Base-by-base conservation (phyloP, 1,284 basidiomycete species). In the Amylostereum areolatum region DNA sequence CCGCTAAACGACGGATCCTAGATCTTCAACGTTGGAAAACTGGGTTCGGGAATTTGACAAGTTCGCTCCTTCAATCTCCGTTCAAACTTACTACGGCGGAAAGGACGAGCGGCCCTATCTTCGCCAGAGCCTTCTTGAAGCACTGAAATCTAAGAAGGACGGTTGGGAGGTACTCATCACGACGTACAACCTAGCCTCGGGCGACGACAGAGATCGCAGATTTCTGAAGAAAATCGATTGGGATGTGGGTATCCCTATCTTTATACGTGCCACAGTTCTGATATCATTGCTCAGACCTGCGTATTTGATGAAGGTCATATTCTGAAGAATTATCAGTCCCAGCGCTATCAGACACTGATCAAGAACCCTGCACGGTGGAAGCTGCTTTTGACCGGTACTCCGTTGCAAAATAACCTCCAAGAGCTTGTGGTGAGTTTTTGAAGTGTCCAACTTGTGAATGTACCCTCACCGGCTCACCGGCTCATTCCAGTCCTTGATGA, bases 231-330 rank as follows among this genome's bases (percentile, higher is more conserved):
- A 82, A 62, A 81, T 96, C 57, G 79, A 89, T n/a, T 98, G 96
- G 84, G 85, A 96, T 69, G 91, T 87, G 57, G 71, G 86, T 77
- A 27, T 28, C 32, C 5, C 32, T 33, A 42, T 39, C 46, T 42
- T 27, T 33, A 46, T 48, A 10, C 35, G 24, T 5, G 46, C 43
- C 3, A 29, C 31, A 27, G 27, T 28, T 42, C 46, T 35, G 39
- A 52, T 27, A 41, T 46, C 10, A 58, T 27, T 10, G 33, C n/a
- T 33, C 56, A 93, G 88, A 88, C 83, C 24, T 93, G 89, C 57
- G 84, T 98, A 37, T 98, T 91, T 60, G 95, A 97, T 62, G 96
- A 98, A 66, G 97, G 92, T 0, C 94, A 97, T 65, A 84, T 94
- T 55, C 75, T 99, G 55, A 99, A 99, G 74, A 99, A 97, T 66